Evolutionary conservation across 129 eudicot genomes (phyloP).

Genomic region (Smallanthus sonchifolius): DNA sequence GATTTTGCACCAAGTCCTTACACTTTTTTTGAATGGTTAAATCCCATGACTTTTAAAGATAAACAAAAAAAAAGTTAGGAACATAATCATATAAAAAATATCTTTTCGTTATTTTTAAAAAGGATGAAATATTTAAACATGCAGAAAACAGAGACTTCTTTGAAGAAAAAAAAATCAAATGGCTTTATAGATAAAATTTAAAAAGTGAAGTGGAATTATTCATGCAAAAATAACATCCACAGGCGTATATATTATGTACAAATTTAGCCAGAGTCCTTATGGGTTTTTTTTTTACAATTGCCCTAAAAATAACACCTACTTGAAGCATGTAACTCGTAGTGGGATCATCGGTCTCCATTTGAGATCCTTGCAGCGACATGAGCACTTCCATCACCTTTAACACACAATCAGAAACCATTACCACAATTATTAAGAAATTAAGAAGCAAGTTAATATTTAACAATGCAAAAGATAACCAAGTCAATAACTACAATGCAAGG

Average conservation of each 20-base stretch:
- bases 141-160: neutral
- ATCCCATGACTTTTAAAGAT: neutral
- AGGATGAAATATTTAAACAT: neutral
- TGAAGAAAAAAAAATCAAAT: neutral
- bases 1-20: neutral
- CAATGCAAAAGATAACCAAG: neutral
- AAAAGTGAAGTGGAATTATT: neutral
- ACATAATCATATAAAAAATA: neutral
- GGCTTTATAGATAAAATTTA: neutral
- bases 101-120: neutral
- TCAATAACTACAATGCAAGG: neutral
- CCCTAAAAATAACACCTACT: conserved; percentile 36
- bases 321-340: conserved; percentile 99
- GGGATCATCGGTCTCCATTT: conserved; percentile 97
- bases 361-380: conserved; percentile 95
- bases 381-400: conserved; percentile 98
- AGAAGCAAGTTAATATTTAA: neutral
- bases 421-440: neutral
- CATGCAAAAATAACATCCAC: neutral
- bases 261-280: neutral
- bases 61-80: neutral
- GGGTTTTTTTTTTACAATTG: neutral
- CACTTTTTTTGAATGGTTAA: neutral
- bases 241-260: neutral
- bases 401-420: conserved; percentile 4